These are phyloP conservation scores for Colletotrichum aenigma DNA, from an alignment of 2,329 filamentous ascomycete species.

Conservation along the genomic window DNA sequence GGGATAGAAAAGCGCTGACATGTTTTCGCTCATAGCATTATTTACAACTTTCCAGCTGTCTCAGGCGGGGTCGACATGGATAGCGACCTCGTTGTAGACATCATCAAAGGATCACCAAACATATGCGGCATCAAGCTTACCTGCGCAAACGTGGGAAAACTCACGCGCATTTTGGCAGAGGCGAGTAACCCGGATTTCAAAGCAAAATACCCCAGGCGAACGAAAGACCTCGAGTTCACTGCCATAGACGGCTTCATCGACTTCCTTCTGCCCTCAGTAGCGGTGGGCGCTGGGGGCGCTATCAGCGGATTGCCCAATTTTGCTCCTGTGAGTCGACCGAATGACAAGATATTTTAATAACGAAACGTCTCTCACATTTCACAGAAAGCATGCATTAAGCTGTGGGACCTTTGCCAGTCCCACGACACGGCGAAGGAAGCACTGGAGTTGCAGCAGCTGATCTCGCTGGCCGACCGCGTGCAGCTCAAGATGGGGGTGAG, in stretches of 20 bases:
- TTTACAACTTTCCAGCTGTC: background rate
- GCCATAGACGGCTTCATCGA: conserved; percentile 31
- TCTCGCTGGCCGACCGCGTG: background rate
- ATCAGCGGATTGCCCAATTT: background rate
- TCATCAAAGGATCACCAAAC: conserved; percentile 53
- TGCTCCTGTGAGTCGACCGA: background rate
- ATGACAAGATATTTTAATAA: background rate
- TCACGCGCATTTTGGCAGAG: background rate
- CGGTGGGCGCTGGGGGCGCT: conserved; percentile 12
- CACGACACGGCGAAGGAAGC: background rate
- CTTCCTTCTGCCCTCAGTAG: conserved; percentile 28
- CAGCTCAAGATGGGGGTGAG: background rate
- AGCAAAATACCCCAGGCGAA: background rate
- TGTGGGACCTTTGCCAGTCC: background rate
- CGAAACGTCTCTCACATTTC: background rate
- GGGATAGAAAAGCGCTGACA: background rate
- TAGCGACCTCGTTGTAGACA: conserved; percentile 60
- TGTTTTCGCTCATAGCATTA: background rate
- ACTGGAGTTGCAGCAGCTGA: background rate
- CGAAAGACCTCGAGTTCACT: conserved; percentile 23
- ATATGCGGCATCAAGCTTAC: conserved; percentile 73
- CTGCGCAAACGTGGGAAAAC: conserved; percentile 43
- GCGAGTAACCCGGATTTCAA: background rate
- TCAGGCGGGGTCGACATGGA: conserved; percentile 60
- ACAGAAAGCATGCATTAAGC: background rate